These are phyloP conservation scores for Leishmania arabica DNA, from an alignment of 208 protist species.

Conservation along the genomic window DNA sequence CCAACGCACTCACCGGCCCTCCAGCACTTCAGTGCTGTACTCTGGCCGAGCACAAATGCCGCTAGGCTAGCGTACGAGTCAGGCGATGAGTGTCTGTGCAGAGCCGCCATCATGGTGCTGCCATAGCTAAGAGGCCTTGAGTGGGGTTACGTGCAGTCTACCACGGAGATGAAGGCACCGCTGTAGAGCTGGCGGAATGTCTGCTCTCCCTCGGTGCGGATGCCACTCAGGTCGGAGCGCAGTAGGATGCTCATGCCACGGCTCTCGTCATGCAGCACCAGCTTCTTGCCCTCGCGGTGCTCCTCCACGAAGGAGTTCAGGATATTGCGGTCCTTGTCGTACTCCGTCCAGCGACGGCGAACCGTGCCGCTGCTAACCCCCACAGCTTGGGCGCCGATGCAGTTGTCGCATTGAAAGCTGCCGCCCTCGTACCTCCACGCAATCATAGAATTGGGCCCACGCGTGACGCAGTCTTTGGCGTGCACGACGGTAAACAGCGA, in stretches of 20 bases:
- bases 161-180: slow-evolving; percentile 57
- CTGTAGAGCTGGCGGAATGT: slow-evolving; percentile 71
- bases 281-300: slow-evolving; percentile 31
- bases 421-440: slow-evolving; percentile 75
- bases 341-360: slow-evolving; percentile 53
- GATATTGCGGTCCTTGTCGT: slow-evolving; percentile 34
- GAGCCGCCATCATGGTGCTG: neutral
- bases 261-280: slow-evolving; percentile 48
- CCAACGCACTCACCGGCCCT: neutral
- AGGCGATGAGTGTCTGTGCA: neutral
- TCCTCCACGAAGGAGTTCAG: slow-evolving; percentile 49
- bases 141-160: slow-evolving; percentile 63
- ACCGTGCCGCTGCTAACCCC: neutral
- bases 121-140: neutral
- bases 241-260: slow-evolving; percentile 63
- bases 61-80: neutral
- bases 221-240: slow-evolving; percentile 50
- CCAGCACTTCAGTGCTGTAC: neutral
- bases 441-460: slow-evolving; percentile 16
- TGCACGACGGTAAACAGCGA: neutral
- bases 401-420: slow-evolving; percentile 51
- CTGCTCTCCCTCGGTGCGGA: slow-evolving; percentile 46
- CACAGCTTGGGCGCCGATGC: neutral
- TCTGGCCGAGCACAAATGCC: neutral
- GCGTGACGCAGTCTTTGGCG: slow-evolving; percentile 55